Evolutionary conservation across 2,329 filamentous ascomycete species (phyloP), one percentile per base, ranked within the genome.

Genomic region (Penicillium sp.): DNA sequence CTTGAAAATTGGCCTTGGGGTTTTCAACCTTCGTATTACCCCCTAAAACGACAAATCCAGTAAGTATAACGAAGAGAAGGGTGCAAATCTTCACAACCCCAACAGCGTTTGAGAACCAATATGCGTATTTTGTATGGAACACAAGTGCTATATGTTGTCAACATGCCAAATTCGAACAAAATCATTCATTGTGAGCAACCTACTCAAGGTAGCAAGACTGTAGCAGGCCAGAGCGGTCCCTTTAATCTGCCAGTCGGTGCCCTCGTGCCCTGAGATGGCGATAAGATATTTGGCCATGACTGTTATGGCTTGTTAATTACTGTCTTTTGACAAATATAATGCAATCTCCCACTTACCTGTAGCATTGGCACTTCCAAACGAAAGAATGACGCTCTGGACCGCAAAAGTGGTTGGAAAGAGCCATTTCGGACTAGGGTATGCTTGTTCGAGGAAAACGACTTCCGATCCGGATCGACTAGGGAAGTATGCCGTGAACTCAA

Each of bases 371-470:
- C 83, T 85, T 62, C 82, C 84, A 60, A 88, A 88, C 0, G 85
- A 87, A 3, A 88, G 70, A 1, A 86, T 69, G 2, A 88, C 83
- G 0, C 80, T 80, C 64, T 86, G 83, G 1, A 87, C 80, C 0
- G 86, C 86, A 65, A 86, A 88, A 0, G 83, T 77, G 0, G 83
- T 82, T 0, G 86, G 84, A 47, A 88, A 83, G 57, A 88, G 79
- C 66, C 83, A 86, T 55, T 77, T 81, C 0, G 86, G 86, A 0
- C 83, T 77, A 2, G 85, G 85, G 57, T 82, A 89, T 0, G 84
- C 82, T 63, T 88, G 86, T 61, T 88, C 86, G 0, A 88, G 77
- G 61, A 87, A 88, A 0, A 86, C 86, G 0, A 86, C 85, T 62
- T 88, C 84, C 0, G 81, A 80, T 0, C 86, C 86, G 2, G 82